phyloP scores from a whole-genome alignment of 2,329 filamentous ascomycete genomes.

The Scolecobasidium constrictum region DNA sequence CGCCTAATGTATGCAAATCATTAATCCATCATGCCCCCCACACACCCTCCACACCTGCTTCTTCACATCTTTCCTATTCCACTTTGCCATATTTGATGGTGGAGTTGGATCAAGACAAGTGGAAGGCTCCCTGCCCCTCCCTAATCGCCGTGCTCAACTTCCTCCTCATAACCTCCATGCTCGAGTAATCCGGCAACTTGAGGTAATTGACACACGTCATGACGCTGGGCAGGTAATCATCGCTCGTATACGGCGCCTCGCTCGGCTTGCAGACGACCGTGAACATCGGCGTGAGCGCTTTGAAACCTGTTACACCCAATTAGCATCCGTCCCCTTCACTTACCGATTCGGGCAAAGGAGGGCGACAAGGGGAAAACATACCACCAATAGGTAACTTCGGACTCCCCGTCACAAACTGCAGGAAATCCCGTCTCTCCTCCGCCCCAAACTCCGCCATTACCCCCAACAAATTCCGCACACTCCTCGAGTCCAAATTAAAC shows the following conservation, averaged over 20 bases:
- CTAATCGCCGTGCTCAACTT: constrained; percentile 77
- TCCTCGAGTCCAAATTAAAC: constrained; percentile 97
- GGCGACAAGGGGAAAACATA: constrained; percentile 35
- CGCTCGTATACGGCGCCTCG: constrained; percentile 82
- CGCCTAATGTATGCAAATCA: too few relatives aligned
- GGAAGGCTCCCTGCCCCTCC: constrained; percentile 96
- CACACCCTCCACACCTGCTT: background rate
- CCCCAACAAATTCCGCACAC: constrained; percentile 83
- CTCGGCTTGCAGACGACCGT: constrained; percentile 99
- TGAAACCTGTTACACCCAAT: constrained; percentile 59
- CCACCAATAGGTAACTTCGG: constrained; percentile 97
- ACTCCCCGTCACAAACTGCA: constrained; percentile 96
- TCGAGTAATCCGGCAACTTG: constrained; percentile 90
- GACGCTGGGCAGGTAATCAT: constrained; percentile 97
- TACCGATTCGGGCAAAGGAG: background rate
- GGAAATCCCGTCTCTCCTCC: constrained; percentile 75
- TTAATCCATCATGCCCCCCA: too few relatives aligned
- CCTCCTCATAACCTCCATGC: constrained; percentile 61
- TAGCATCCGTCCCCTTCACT: constrained; percentile 3
- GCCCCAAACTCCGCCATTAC: constrained; percentile 80
- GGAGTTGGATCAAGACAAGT: constrained; percentile 65
- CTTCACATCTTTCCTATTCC: background rate
- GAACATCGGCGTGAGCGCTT: constrained; percentile 93
- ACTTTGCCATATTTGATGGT: background rate
- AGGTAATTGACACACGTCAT: constrained; percentile 99